phyloP scores from a whole-genome alignment of 2,329 filamentous ascomycete genomes.

The Pestalotiopsis fici region DNA sequence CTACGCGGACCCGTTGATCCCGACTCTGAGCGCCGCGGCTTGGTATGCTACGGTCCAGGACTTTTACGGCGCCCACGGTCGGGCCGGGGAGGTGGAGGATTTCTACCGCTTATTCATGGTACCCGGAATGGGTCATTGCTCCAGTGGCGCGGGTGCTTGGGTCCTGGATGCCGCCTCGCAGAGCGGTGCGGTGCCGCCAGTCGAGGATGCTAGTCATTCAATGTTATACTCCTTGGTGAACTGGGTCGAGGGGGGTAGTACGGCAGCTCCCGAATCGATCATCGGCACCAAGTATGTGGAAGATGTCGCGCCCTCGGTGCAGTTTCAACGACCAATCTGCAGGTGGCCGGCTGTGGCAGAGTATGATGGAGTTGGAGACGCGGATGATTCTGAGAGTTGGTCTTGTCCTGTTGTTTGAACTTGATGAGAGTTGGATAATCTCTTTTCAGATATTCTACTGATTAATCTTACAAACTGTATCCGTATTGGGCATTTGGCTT shows the following conservation, averaged over 20 bases:
- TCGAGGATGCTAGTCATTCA: slow-evolving; percentile 42
- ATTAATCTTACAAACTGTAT: too few species aligned
- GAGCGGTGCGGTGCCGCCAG: slow-evolving; percentile 8
- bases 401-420: slow-evolving; percentile 9
- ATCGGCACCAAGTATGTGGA: slow-evolving; percentile 39
- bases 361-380: slow-evolving; percentile 14
- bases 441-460: background rate
- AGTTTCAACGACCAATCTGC: slow-evolving; percentile 22
- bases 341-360: slow-evolving; percentile 16
- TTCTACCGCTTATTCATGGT: slow-evolving; percentile 42
- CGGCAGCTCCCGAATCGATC: slow-evolving; percentile 26
- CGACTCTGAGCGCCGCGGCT: slow-evolving; percentile 39
- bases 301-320: slow-evolving; percentile 30
- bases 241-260: slow-evolving; percentile 46
- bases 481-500: too few species aligned
- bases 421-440: slow-evolving; percentile 8
- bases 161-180: slow-evolving; percentile 14
- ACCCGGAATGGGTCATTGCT: slow-evolving; percentile 49
- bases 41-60: slow-evolving; percentile 45
- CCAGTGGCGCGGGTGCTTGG: slow-evolving; percentile 36
- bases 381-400: slow-evolving; percentile 17
- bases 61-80: slow-evolving; percentile 26
- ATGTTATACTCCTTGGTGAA: slow-evolving; percentile 48
- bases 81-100: slow-evolving; percentile 28
- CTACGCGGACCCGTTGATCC: slow-evolving; percentile 41